Percentiles rank a stretch among this genome's conserved stretches.
Conservation (phyloP, 2,329 filamentous ascomycete genomes). For the Penicillium sp. region DNA sequence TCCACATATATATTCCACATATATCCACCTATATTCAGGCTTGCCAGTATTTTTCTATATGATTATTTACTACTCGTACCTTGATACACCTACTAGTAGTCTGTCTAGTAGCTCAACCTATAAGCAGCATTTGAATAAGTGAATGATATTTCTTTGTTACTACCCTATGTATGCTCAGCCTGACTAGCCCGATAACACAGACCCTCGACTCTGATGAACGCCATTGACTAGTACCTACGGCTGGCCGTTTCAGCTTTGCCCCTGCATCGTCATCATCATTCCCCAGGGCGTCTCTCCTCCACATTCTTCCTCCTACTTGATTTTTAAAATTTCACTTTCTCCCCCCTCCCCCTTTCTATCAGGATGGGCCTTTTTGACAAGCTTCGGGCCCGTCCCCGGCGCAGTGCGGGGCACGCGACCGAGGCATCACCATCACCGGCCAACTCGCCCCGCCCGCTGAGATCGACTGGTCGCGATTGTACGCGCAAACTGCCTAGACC, state of each 20-base stretch:
- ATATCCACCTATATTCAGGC: no score
- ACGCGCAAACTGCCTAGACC: slow-evolving; percentile 65
- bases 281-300: slow-evolving; percentile 4
- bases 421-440: slow-evolving; percentile 13
- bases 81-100: no score
- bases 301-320: slow-evolving; percentile 4
- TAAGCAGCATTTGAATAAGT: no score
- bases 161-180: no score
- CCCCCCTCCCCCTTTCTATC: slow-evolving; percentile 1
- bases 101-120: no score
- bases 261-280: slow-evolving; percentile 14
- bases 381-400: slow-evolving; percentile 33
- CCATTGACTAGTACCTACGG: no score
- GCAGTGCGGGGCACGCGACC: slow-evolving; percentile 32
- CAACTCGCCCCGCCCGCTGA: slow-evolving; percentile 26
- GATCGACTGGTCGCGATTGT: slow-evolving; percentile 29
- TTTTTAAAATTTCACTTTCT: slow-evolving; percentile 6
- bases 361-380: slow-evolving; percentile 39
- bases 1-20: no score
- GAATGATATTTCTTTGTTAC: no score
- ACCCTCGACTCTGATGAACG: background rate
- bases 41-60: no score
- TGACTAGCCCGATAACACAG: no score
- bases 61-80: no score
- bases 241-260: slow-evolving; percentile 13